These are phyloP conservation scores for Aspergillus transmontanensis DNA, from an alignment of 2,329 filamentous ascomycete genomes.

Conservation along the genomic window DNA sequence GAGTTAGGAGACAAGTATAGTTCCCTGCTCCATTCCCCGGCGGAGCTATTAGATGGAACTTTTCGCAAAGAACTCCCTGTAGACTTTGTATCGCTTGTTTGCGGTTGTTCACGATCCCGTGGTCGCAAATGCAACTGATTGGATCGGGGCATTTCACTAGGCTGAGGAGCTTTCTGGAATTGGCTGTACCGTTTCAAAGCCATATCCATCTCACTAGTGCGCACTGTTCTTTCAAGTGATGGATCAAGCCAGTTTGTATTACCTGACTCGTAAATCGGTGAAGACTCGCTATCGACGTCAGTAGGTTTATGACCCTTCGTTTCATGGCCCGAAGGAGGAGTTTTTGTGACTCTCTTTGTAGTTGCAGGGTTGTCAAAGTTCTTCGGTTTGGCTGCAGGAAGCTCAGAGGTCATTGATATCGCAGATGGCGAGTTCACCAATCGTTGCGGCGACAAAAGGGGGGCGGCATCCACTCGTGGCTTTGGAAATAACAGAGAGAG, in stretches of 20 bases:
- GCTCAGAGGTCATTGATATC: constrained; percentile 38
- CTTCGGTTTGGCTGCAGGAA: constrained; percentile 26
- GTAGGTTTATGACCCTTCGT: constrained; percentile 17
- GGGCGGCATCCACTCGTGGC: constrained; percentile 33
- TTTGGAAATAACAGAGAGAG: constrained; percentile 47
- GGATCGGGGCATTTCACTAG: constrained; percentile 18
- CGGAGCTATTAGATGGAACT: constrained; percentile 26
- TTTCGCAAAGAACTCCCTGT: constrained; percentile 20
- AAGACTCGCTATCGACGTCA: constrained; percentile 19
- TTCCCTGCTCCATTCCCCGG: constrained; percentile 28
- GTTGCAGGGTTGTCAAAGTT: constrained; percentile 20
- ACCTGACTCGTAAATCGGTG: constrained; percentile 23
- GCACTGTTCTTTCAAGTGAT: constrained; percentile 32
- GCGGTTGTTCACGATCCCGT: constrained; percentile 27
- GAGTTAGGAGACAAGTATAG: constrained; percentile 28
- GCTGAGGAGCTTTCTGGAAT: constrained; percentile 17
- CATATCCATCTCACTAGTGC: constrained; percentile 37
- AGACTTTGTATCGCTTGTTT: constrained; percentile 20
- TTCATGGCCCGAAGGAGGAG: constrained; percentile 20
- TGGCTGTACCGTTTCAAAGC: constrained; percentile 34
- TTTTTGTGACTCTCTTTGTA: constrained; percentile 33
- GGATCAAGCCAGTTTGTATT: constrained; percentile 27
- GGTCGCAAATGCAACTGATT: constrained; percentile 28
- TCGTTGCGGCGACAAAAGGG: constrained; percentile 46
- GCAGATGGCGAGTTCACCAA: constrained; percentile 45